A percentile compares a stretch with the other conserved stretches of the same genome.
Conservation (phyloP, 2,329 filamentous ascomycete species). For the Ophiostoma perfectum region DNA sequence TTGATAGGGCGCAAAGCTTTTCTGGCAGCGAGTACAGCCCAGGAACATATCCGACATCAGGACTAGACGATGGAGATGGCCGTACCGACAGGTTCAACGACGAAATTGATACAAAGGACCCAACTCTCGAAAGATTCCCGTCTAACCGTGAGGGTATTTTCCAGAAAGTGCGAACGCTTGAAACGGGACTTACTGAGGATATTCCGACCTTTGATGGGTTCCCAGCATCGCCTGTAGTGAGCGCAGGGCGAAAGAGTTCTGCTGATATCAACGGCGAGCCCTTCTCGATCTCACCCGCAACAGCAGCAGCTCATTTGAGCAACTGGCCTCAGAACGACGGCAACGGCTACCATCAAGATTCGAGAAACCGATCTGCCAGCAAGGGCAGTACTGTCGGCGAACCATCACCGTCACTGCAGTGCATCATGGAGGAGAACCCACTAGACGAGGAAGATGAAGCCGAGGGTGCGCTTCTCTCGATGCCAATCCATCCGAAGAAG, state of each 20-base stretch:
- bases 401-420: slow-evolving; percentile 39
- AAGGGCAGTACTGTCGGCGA: slow-evolving; percentile 32
- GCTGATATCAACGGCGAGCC: slow-evolving; percentile 38
- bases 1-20: slow-evolving; percentile 21
- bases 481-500: not conserved
- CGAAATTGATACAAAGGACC: slow-evolving; percentile 41
- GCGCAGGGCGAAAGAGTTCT: slow-evolving; percentile 33
- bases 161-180: slow-evolving; percentile 42
- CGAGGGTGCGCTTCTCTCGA: not conserved
- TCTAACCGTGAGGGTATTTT: slow-evolving; percentile 42
- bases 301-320: slow-evolving; percentile 23
- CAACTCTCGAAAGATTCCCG: slow-evolving; percentile 46
- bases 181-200: slow-evolving; percentile 41
- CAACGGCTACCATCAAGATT: not conserved
- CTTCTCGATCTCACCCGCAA: slow-evolving; percentile 31
- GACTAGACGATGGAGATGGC: not conserved
- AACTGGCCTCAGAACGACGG: not conserved
- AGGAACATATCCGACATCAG: not conserved
- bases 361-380: not conserved
- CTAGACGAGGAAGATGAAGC: slow-evolving; percentile 20
- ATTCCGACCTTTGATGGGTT: slow-evolving; percentile 35
- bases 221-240: slow-evolving; percentile 36
- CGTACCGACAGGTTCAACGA: slow-evolving; percentile 25
- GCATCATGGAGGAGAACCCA: slow-evolving; percentile 41
- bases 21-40: slow-evolving; percentile 15